Percentiles rank a stretch among this genome's conserved stretches.
phyloP scores from a whole-genome alignment of 2,329 filamentous ascomycete species.

The Sclerotinia borealis region DNA sequence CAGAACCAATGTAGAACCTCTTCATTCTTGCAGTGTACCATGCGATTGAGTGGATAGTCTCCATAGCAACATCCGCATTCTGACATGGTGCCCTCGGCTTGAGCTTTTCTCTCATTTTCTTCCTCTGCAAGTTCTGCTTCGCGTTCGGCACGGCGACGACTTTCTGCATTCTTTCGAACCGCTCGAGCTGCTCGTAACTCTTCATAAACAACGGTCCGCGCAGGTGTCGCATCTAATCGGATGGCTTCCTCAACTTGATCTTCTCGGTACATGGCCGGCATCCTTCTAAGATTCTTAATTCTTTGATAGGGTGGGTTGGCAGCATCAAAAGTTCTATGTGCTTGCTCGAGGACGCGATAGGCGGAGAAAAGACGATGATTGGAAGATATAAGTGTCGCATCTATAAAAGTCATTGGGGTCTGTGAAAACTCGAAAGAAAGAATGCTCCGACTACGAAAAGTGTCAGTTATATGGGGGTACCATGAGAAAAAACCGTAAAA shows the following conservation, averaged over 20 bases:
- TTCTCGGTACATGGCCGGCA: slow-evolving; percentile 14
- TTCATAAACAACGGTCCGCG: slow-evolving; percentile 24
- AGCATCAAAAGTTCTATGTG: slow-evolving; percentile 32
- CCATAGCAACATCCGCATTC: slow-evolving; percentile 73
- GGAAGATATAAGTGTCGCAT: slow-evolving; percentile 30
- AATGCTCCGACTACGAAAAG: slow-evolving; percentile 20
- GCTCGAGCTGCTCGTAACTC: slow-evolving; percentile 38
- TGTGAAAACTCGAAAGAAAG: slow-evolving; percentile 33
- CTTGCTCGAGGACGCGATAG: slow-evolving; percentile 33
- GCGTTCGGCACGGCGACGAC: slow-evolving; percentile 36
- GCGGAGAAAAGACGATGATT: slow-evolving; percentile 30
- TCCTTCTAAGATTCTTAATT: slow-evolving; percentile 28
- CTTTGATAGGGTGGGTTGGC: slow-evolving; percentile 26
- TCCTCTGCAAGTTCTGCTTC: slow-evolving; percentile 37
- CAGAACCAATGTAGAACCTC: slow-evolving; percentile 55
- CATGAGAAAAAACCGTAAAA: not conserved
- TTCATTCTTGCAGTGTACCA: slow-evolving; percentile 59
- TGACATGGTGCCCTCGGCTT: slow-evolving; percentile 45
- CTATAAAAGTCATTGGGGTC: slow-evolving; percentile 35
- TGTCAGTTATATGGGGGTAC: slow-evolving; percentile 21
- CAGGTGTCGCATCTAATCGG: not conserved
- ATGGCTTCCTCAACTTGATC: slow-evolving; percentile 6
- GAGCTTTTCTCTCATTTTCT: slow-evolving; percentile 39
- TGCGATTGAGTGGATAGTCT: slow-evolving; percentile 58
- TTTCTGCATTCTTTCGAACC: slow-evolving; percentile 27